phyloP scores from a whole-genome alignment of 164 flowering plant species.

The Piper betle region DNA sequence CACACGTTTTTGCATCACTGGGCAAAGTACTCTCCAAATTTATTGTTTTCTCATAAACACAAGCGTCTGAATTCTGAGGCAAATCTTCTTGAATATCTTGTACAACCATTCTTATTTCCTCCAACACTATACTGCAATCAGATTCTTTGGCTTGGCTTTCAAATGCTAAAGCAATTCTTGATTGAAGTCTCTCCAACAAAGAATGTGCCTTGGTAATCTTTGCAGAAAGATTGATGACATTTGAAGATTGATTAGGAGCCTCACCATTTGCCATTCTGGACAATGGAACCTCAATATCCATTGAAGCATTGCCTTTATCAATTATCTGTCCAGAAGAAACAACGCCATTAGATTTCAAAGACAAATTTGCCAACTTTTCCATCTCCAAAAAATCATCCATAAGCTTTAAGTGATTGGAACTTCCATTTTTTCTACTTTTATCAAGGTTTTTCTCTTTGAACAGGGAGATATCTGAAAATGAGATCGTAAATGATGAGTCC shows the following conservation, averaged over 20 bases:
- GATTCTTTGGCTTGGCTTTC: slow-evolving; percentile 17
- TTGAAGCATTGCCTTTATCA: not conserved
- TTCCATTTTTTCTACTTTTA: slow-evolving; percentile 37
- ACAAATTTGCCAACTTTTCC: slow-evolving; percentile 77
- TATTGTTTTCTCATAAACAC: slow-evolving; percentile 16
- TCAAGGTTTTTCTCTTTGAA: slow-evolving; percentile 36
- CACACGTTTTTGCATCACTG: slow-evolving; percentile 10
- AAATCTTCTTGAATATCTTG: slow-evolving; percentile 31
- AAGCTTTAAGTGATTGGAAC: slow-evolving; percentile 44
- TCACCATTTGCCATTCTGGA: not conserved
- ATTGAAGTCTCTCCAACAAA: slow-evolving; percentile 12
- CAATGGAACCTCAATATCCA: not conserved
- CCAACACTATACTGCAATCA: slow-evolving; percentile 22
- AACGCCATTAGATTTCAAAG: slow-evolving; percentile 38
- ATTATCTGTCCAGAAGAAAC: slow-evolving; percentile 4
- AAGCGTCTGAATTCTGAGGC: slow-evolving; percentile 19
- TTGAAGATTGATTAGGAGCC: not conserved
- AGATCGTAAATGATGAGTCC: slow-evolving; percentile 59
- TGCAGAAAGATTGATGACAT: not conserved
- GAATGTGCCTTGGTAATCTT: slow-evolving; percentile 5
- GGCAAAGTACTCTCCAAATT: slow-evolving; percentile 18
- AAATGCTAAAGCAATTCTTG: slow-evolving; percentile 17
- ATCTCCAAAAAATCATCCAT: slow-evolving; percentile 98
- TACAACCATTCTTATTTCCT: slow-evolving; percentile 37
- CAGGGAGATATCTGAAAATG: slow-evolving; percentile 50